Base-by-base conservation (phyloP, 495 filamentous ascomycete genomes). In the Patellaria atrata region DNA sequence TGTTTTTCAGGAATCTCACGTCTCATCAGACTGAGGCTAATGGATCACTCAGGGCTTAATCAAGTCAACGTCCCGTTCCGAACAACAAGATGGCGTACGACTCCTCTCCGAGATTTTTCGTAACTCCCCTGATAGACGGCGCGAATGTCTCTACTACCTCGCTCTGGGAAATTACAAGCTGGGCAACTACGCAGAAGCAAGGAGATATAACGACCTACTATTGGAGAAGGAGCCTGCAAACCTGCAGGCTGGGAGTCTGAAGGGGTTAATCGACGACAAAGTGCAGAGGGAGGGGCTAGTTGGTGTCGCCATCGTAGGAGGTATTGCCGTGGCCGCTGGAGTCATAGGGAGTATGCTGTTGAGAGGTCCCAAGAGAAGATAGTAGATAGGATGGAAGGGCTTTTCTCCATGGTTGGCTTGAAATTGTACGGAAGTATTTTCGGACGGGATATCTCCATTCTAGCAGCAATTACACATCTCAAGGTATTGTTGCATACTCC, bases 141-240 rank as follows among this genome's bases (percentile, higher is more conserved):
- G 89, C 37, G 89, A 97, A 68, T 97, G 89, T 54, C 79, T 96
- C 19, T 97, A 94, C 64, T 97, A 97, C 58, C 71, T 97, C 9
- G 89, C 82, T 9, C 68, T 97, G 15, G 89, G 89, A 33, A 91
- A 97, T 62, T 97, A 84, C 73, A 92, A 93, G 62, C 73, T 97
- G 6, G 91, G 89, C 24, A 96, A 94, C 64, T 97, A 92, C 53
- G 84, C 75, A 18, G 87, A 97, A 54, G 86, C 89, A 27, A 67
- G 86, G 45, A 67, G 77, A 54, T 96, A 94, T 63, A 97, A 97
- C 54, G 89, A 97, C 41, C 61, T 82, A 12, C 63, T 97, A 34
- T 60, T 96, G 17, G 82, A 91, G 26, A 75, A 82, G 45, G 89
- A 97, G 58, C 84, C 82, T 1, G 73, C 61, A 18, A 97, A 96